Evolutionary conservation across 441 rosid species (phyloP).

Genomic region (Pelargonium myrrhifolium): DNA sequence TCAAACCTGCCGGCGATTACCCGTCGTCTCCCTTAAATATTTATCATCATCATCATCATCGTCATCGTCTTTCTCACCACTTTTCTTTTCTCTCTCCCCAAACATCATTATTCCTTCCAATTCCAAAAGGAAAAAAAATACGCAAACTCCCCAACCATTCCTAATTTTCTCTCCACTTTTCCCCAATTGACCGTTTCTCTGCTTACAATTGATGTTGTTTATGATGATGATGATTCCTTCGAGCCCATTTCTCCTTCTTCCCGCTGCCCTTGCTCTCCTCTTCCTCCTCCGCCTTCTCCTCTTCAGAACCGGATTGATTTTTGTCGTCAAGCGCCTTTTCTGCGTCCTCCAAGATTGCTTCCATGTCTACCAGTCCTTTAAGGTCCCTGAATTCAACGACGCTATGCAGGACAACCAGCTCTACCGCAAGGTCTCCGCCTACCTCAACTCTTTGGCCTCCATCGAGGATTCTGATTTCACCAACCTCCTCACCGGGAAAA

Average conservation of each 20-base stretch:
- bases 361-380: constrained; percentile 59
- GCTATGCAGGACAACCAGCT: constrained; percentile 56
- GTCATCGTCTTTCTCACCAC: not conserved
- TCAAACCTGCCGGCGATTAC: no score
- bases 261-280: constrained; percentile 15
- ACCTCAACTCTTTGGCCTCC: constrained; percentile 60
- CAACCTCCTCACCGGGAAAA: constrained; percentile 62
- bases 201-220: not conserved
- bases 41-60: no score
- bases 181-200: no score
- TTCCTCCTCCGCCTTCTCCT: constrained; percentile 43
- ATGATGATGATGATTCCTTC: constrained; percentile 32
- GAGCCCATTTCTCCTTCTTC: constrained; percentile 23
- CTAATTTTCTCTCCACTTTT: not conserved
- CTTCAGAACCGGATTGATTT: constrained; percentile 59
- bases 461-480: constrained; percentile 74
- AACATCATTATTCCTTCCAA: not conserved
- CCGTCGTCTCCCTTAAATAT: no score
- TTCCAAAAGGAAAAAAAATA: not conserved
- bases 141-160: no score
- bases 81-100: not conserved
- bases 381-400: constrained; percentile 64
- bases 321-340: constrained; percentile 44
- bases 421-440: constrained; percentile 39
- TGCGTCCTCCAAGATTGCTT: constrained; percentile 39